phyloP scores from a whole-genome alignment of 1,284 basidiomycete species.

The Tylopilus sp. region DNA sequence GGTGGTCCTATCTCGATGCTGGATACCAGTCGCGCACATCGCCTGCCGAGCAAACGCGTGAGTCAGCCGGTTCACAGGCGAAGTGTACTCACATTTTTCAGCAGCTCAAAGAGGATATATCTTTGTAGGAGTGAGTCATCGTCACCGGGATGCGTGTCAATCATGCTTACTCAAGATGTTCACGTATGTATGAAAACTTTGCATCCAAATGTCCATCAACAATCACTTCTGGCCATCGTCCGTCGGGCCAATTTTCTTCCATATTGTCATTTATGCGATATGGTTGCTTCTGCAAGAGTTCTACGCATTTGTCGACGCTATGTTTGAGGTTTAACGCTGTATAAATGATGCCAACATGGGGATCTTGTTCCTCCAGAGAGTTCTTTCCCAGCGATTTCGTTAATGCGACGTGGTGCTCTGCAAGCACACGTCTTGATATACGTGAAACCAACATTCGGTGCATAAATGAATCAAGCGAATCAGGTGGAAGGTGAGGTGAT shows the following conservation, averaged over 20 bases:
- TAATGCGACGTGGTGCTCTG: constrained; percentile 90
- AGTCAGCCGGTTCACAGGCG: not conserved
- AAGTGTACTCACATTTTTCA: constrained; percentile 78
- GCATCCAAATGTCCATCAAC: constrained; percentile 82
- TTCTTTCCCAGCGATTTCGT: constrained; percentile 66
- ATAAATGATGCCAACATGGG: constrained; percentile 90
- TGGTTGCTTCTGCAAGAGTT: constrained; percentile 66
- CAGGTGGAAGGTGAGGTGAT: constrained; percentile 81
- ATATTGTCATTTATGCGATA: constrained; percentile 55
- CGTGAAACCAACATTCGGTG: constrained; percentile 91
- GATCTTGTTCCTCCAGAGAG: constrained; percentile 49
- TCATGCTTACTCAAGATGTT: constrained; percentile 82
- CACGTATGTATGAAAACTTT: constrained; percentile 87
- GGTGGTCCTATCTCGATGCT: constrained; percentile 53
- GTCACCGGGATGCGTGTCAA: not conserved
- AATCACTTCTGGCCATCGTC: constrained; percentile 71
- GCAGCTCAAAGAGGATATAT: constrained; percentile 89
- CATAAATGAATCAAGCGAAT: constrained; percentile 90
- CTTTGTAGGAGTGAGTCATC: constrained; percentile 47
- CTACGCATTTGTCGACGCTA: constrained; percentile 77
- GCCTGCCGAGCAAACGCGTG: constrained; percentile 54
- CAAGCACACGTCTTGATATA: constrained; percentile 90
- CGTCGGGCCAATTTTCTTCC: constrained; percentile 39
- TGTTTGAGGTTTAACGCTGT: constrained; percentile 79
- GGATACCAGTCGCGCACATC: constrained; percentile 71